Conservation (phyloP, 2,329 filamentous ascomycete genomes). For the Cercospora canescens region DNA sequence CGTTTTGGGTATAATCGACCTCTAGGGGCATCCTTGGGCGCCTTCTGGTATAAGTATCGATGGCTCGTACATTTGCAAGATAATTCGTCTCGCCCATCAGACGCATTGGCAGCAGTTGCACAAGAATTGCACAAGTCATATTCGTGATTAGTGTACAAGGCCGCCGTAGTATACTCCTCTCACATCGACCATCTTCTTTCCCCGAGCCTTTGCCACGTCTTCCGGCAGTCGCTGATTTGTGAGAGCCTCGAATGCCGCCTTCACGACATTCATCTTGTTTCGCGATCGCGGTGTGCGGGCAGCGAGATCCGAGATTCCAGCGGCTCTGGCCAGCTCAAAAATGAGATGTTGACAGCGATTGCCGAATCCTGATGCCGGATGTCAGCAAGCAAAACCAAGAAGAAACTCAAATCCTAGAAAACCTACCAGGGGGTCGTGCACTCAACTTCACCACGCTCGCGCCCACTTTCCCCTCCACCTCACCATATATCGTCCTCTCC, state of each 20-base stretch:
- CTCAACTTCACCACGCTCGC: constrained; percentile 83
- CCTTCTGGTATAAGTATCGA: too few species aligned
- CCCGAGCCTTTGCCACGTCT: constrained; percentile 81
- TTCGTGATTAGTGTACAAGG: constrained; percentile 54
- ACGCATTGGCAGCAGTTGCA: neutral
- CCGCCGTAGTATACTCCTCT: constrained; percentile 97
- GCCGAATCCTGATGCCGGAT: constrained; percentile 70
- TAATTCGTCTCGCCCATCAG: neutral
- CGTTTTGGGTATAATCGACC: neutral
- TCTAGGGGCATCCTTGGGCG: too few species aligned
- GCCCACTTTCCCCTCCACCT: constrained; percentile 79
- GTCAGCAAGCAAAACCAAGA: constrained; percentile 4
- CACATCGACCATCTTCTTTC: constrained; percentile 94
- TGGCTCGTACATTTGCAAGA: neutral
- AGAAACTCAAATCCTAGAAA: neutral
- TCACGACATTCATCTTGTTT: constrained; percentile 98
- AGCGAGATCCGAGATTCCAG: constrained; percentile 83
- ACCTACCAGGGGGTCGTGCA: constrained; percentile 81
- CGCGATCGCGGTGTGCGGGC: constrained; percentile 80
- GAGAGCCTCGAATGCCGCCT: constrained; percentile 82
- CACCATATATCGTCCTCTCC: constrained; percentile 85
- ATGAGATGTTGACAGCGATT: constrained; percentile 88
- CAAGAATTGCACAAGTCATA: neutral
- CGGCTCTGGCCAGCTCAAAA: constrained; percentile 88
- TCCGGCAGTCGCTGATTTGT: constrained; percentile 83